Evolutionary conservation across 2,329 filamentous ascomycete genomes (phyloP).

Genomic region (Cladophialophora carrionii): DNA sequence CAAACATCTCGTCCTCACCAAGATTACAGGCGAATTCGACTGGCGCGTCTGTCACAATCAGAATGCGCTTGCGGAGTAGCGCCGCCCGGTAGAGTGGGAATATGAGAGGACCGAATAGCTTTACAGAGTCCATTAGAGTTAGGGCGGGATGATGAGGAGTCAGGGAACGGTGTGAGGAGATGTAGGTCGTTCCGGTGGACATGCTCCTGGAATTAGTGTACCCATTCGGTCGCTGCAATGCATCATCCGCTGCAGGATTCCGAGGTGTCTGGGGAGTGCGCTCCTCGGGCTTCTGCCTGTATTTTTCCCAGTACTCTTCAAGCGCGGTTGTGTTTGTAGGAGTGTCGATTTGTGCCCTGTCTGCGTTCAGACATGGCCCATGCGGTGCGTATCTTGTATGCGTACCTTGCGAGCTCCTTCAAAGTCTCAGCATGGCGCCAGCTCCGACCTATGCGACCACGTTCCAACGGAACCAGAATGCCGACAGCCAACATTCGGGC

Average conservation of each 20-base stretch:
- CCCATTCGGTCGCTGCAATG: constrained; percentile 38
- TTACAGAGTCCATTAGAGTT: constrained; percentile 75
- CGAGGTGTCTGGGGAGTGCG: constrained; percentile 53
- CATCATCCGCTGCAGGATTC: constrained; percentile 11
- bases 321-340: constrained; percentile 65
- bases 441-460: constrained; percentile 80
- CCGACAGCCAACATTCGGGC: constrained; percentile 93
- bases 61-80: constrained; percentile 80
- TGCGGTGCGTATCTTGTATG: not conserved
- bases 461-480: constrained; percentile 80
- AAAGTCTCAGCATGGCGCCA: constrained; percentile 84
- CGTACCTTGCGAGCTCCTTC: constrained; percentile 71
- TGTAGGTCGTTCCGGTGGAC: constrained; percentile 49
- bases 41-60: constrained; percentile 83
- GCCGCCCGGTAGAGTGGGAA: constrained; percentile 90
- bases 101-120: constrained; percentile 85
- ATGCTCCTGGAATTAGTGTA: constrained; percentile 45
- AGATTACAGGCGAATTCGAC: constrained; percentile 86
- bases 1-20: constrained; percentile 59
- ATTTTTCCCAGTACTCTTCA: constrained; percentile 77
- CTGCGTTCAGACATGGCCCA: constrained; percentile 34
- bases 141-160: constrained; percentile 83
- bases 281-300: constrained; percentile 47
- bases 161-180: constrained; percentile 60
- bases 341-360: constrained; percentile 64